phyloP scores from a whole-genome alignment of 306 rosid genomes.

The Cajanus cajan region DNA sequence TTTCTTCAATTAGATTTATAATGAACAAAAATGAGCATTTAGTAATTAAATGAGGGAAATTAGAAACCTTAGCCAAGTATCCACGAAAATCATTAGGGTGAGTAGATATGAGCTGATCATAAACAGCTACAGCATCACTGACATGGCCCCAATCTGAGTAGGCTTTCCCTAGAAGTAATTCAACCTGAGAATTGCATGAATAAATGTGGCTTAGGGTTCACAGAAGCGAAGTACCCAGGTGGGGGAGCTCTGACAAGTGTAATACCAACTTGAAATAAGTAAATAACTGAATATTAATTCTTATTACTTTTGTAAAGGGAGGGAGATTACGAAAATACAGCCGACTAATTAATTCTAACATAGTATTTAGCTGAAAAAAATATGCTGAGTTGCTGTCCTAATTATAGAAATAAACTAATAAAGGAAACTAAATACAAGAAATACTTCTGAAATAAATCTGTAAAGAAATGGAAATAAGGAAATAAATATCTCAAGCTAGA shows the following conservation, averaged over 20 bases:
- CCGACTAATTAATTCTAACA: not conserved
- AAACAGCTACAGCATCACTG: constrained; percentile 86
- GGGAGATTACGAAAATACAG: not conserved
- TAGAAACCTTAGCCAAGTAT: constrained; percentile 83
- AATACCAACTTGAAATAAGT: not conserved
- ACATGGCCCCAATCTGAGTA: constrained; percentile 95
- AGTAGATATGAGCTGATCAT: constrained; percentile 71
- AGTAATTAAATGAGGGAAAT: not conserved
- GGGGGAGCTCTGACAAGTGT: not conserved
- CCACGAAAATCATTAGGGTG: constrained; percentile 89
- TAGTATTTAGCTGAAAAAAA: not conserved
- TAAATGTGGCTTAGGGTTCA: not conserved
- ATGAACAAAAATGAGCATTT: not conserved
- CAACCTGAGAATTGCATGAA: constrained; percentile 58
- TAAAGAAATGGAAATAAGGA: not conserved
- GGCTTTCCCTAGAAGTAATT: constrained; percentile 94
- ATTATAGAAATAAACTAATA: not conserved
- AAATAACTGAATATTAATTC: not conserved
- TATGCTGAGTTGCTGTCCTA: not conserved
- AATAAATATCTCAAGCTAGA: not conserved
- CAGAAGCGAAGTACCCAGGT: not conserved
- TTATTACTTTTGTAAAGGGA: not conserved
- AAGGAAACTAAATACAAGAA: not conserved
- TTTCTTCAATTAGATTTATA: not conserved
- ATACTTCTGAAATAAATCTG: not conserved